These are phyloP conservation scores for Cadophora gregata DNA, from an alignment of 2,329 filamentous ascomycete genomes.

Conservation along the genomic window DNA sequence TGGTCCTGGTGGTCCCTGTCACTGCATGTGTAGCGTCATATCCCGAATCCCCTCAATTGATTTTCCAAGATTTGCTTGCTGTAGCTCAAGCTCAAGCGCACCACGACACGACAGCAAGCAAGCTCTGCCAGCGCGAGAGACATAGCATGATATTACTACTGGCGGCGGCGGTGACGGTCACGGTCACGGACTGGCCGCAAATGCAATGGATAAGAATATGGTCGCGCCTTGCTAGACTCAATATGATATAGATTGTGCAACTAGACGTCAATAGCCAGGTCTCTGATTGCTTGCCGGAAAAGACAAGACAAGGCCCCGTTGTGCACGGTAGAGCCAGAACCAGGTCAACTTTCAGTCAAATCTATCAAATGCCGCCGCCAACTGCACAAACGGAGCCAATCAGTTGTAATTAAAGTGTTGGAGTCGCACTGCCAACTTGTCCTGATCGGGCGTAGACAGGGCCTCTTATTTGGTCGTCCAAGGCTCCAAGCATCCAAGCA, in stretches of 20 bases:
- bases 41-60: not conserved
- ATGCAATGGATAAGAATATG: not conserved
- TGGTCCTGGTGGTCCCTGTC: not conserved
- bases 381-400: not conserved
- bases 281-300: not conserved
- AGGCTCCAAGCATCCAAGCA: not conserved
- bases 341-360: no score
- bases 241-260: not conserved
- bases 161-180: not conserved
- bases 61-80: constrained; percentile 8
- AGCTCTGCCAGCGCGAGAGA: constrained; percentile 6
- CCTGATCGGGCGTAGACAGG: not conserved
- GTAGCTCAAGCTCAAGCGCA: no score
- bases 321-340: not conserved
- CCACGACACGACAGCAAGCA: not conserved
- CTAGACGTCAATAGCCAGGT: not conserved
- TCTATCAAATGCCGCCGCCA: constrained; percentile 10
- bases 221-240: not conserved
- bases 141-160: not conserved
- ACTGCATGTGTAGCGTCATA: constrained; percentile 14
- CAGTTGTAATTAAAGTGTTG: not conserved
- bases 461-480: not conserved
- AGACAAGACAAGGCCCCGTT: not conserved
- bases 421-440: constrained; percentile 3
- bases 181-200: not conserved